Conservation (phyloP, 2,329 filamentous ascomycete species). For the Colletotrichum noveboracense region DNA sequence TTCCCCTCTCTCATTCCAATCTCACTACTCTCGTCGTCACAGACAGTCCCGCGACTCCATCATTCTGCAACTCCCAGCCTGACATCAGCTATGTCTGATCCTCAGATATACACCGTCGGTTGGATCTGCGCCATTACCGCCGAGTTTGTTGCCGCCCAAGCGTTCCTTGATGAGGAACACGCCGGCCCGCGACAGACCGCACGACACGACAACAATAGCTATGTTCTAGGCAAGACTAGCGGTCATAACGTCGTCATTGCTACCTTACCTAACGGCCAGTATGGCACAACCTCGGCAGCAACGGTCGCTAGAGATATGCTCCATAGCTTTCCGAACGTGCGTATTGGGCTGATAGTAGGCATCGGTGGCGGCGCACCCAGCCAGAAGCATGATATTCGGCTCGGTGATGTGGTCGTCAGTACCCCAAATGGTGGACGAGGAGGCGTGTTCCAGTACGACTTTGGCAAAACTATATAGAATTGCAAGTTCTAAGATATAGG, state of each 20-base stretch:
- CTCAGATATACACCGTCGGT: not conserved
- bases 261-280: constrained; percentile 28
- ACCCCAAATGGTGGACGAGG: not conserved
- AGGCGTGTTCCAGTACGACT: constrained; percentile 19
- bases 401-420: constrained; percentile 22
- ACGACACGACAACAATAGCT: constrained; percentile 29
- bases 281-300: constrained; percentile 30
- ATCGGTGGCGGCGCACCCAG: not conserved
- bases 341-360: constrained; percentile 3
- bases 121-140: not conserved
- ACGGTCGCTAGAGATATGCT: not conserved
- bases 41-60: not conserved
- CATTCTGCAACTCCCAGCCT: not conserved
- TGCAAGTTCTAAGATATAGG: not conserved
- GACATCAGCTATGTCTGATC: not conserved
- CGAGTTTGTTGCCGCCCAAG: not conserved
- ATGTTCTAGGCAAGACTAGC: constrained; percentile 34
- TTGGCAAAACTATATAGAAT: constrained; percentile 15
- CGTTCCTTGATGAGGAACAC: not conserved
- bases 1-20: not conserved
- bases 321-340: constrained; percentile 4
- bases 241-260: constrained; percentile 40
- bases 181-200: not conserved
- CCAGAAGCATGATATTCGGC: not conserved
- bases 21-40: not conserved